Conservation (phyloP, 371 early-diverging fungal species). For the Cladochytrium tenue region DNA sequence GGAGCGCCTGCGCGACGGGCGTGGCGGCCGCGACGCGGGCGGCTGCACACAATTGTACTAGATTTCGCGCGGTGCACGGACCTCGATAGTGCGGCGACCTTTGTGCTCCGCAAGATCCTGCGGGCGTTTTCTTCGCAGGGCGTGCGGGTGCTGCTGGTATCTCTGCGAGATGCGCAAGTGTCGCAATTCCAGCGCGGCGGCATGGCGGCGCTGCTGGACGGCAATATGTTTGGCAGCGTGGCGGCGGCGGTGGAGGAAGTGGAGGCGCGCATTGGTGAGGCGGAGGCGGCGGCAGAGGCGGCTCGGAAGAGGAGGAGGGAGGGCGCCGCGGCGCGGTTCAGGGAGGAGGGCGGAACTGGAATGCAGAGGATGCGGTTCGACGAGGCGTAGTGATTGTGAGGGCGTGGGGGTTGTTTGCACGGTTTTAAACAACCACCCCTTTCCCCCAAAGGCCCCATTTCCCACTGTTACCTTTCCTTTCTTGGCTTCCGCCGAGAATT, state of each 20-base stretch:
- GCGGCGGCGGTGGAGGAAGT: constrained; percentile 10
- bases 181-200: constrained; percentile 16
- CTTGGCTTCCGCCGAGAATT: no score
- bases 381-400: neutral
- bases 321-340: neutral
- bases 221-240: constrained; percentile 5
- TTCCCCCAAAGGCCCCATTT: no score
- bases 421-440: no score
- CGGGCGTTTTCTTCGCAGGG: constrained; percentile 11
- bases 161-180: constrained; percentile 1
- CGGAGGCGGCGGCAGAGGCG: neutral
- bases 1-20: neutral
- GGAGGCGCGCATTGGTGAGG: neutral
- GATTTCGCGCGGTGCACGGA: constrained; percentile 25
- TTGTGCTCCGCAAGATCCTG: constrained; percentile 17
- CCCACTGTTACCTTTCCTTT: no score
- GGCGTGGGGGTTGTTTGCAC: neutral
- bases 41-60: constrained; percentile 22
- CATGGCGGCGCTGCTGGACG: neutral
- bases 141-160: constrained; percentile 10
- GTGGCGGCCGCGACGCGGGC: constrained; percentile 2
- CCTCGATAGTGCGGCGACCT: constrained; percentile 21
- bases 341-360: no score
- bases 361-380: constrained; percentile 1
- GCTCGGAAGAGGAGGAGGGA: neutral